Percentiles rank a stretch among this genome's conserved stretches.
Conservation (phyloP, 2,329 filamentous ascomycete genomes). For the Trichoderma lentiforme region DNA sequence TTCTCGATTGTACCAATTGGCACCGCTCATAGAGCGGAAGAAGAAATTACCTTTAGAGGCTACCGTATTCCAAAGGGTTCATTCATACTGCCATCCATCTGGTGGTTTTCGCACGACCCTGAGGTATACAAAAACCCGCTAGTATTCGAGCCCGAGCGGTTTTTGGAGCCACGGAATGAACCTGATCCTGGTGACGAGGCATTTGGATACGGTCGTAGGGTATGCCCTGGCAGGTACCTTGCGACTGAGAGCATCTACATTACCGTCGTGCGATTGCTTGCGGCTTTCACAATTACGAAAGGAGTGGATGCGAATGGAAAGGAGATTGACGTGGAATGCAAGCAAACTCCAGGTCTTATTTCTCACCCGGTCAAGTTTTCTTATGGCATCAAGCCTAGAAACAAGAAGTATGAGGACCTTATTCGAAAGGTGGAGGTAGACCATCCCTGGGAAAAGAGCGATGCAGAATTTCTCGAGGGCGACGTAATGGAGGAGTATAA, state of each 20-base stretch:
- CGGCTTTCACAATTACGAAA: slow-evolving; percentile 7
- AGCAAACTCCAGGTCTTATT: background rate
- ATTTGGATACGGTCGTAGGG: slow-evolving; percentile 15
- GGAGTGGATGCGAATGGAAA: background rate
- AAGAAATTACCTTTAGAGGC: background rate
- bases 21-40: background rate
- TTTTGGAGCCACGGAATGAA: slow-evolving; percentile 25
- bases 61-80: slow-evolving; percentile 12
- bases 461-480: background rate
- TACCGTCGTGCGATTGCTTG: background rate
- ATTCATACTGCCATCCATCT: background rate
- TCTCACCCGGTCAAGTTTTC: background rate
- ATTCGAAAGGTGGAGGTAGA: background rate
- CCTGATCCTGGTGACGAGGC: slow-evolving; percentile 8
- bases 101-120: slow-evolving; percentile 11
- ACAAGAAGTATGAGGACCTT: background rate
- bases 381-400: background rate
- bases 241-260: background rate
- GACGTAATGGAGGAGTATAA: background rate
- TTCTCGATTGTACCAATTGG: background rate
- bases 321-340: background rate
- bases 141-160: slow-evolving; percentile 30
- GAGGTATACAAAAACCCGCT: slow-evolving; percentile 40
- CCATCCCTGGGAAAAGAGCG: background rate
- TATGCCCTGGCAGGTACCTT: slow-evolving; percentile 9